phyloP scores from a whole-genome alignment of 1,139 yeast genomes.

The Arxiozyma bovina region DNA sequence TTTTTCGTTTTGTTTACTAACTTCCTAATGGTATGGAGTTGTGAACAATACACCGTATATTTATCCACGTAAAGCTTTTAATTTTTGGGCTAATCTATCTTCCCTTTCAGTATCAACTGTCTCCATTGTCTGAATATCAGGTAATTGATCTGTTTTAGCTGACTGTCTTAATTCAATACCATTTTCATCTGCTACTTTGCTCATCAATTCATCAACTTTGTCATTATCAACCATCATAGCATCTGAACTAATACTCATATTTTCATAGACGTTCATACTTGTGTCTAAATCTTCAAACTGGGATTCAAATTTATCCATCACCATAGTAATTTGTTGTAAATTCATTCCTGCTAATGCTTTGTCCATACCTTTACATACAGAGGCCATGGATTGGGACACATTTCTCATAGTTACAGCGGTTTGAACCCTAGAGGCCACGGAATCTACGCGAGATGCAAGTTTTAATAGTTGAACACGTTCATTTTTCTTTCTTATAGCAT shows the following conservation, averaged over 20 bases:
- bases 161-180: constrained; percentile 83
- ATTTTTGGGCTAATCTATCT: constrained; percentile 76
- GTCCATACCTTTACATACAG: constrained; percentile 92
- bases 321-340: constrained; percentile 79
- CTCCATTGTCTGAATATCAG: constrained; percentile 27
- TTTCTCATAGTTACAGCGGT: constrained; percentile 96
- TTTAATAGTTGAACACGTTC: constrained; percentile 77
- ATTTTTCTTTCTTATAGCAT: constrained; percentile 85
- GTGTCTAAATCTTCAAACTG: constrained; percentile 97
- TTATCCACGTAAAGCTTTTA: constrained; percentile 61
- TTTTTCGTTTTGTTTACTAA: not conserved
- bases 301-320: constrained; percentile 93
- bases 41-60: not conserved
- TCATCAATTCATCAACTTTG: constrained; percentile 86
- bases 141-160: constrained; percentile 50
- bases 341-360: constrained; percentile 94
- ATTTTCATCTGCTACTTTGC: constrained; percentile 94
- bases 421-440: constrained; percentile 91
- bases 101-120: constrained; percentile 68
- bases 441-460: constrained; percentile 84
- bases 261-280: constrained; percentile 84
- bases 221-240: constrained; percentile 79
- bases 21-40: not conserved
- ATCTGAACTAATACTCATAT: constrained; percentile 79
- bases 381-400: constrained; percentile 89